Percentiles rank a stretch among this genome's conserved stretches.
phyloP scores from a whole-genome alignment of 108 stramenopile genomes.

The Skeletonema potamos region DNA sequence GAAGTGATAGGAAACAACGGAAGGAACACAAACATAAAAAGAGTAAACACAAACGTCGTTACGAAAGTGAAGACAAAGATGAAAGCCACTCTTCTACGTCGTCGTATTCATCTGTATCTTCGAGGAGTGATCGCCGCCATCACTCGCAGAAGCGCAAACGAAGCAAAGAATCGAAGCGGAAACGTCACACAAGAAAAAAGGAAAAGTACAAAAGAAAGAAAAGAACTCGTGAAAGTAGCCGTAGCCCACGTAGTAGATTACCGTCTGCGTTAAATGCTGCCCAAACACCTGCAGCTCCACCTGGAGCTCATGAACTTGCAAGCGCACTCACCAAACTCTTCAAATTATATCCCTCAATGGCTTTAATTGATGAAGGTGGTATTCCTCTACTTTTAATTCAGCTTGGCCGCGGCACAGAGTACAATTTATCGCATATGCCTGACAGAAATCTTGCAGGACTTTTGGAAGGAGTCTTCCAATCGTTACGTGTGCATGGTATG shows the following conservation, averaged over 20 bases:
- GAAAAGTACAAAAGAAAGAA: conserved; percentile 4
- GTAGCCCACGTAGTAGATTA: background rate
- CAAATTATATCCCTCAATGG: conserved; percentile 38
- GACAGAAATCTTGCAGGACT: conserved; percentile 39
- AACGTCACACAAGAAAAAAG: conserved; percentile 21
- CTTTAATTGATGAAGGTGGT: conserved; percentile 38
- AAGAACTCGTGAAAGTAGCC: background rate
- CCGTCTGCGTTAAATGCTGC: conserved; percentile 10
- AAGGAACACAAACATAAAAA: conserved; percentile 13
- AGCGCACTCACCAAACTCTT: conserved; percentile 33
- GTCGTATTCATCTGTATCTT: conserved; percentile 19
- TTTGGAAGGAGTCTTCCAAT: conserved; percentile 33
- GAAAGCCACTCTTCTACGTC: background rate
- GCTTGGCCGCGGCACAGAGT: conserved; percentile 38
- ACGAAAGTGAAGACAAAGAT: conserved; percentile 2
- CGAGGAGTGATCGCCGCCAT: conserved; percentile 10
- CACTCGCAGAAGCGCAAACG: conserved; percentile 27
- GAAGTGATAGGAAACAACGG: background rate
- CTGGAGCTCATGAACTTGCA: conserved; percentile 49
- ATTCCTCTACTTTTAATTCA: conserved; percentile 42
- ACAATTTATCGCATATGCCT: conserved; percentile 42
- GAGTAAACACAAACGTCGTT: conserved; percentile 8
- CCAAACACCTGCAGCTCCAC: conserved; percentile 22
- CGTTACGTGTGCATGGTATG: conserved; percentile 40
- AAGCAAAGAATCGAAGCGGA: conserved; percentile 25